These are phyloP conservation scores for Pachysolen tannophilus DNA, from an alignment of 805 yeast species.

Conservation along the genomic window DNA sequence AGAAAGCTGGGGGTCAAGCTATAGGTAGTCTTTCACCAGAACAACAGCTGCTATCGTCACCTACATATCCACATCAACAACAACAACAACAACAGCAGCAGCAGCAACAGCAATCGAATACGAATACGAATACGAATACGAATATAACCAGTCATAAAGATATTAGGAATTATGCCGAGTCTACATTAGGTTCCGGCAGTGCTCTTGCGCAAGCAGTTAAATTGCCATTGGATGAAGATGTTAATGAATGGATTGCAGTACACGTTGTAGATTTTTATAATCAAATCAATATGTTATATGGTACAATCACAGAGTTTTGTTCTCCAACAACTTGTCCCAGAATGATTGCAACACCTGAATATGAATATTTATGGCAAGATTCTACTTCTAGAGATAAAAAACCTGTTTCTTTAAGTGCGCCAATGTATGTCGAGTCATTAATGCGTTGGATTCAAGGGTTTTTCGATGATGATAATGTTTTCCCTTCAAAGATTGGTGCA, in stretches of 20 bases:
- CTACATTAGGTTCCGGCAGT: slow-evolving; percentile 88
- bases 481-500: slow-evolving; percentile 87
- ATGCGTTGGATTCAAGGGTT: slow-evolving; percentile 95
- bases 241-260: slow-evolving; percentile 93
- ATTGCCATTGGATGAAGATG: slow-evolving; percentile 86
- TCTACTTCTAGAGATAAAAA: slow-evolving; percentile 46
- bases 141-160: slow-evolving; percentile 48
- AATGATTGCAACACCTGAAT: slow-evolving; percentile 97
- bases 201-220: slow-evolving; percentile 89
- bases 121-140: slow-evolving; percentile 11
- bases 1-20: slow-evolving; percentile 20
- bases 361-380: slow-evolving; percentile 96
- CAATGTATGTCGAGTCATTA: slow-evolving; percentile 86
- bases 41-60: slow-evolving; percentile 7
- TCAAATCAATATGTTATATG: slow-evolving; percentile 93
- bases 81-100: slow-evolving; percentile 12
- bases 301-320: slow-evolving; percentile 93
- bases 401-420: slow-evolving; percentile 88
- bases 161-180: slow-evolving; percentile 84
- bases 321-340: slow-evolving; percentile 92
- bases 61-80: slow-evolving; percentile 13
- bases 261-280: slow-evolving; percentile 97
- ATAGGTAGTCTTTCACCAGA: slow-evolving; percentile 15
- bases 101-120: slow-evolving; percentile 10
- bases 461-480: slow-evolving; percentile 81